Conservation (phyloP, 2,329 filamentous ascomycete species). For the Aspergillus glaucus region DNA sequence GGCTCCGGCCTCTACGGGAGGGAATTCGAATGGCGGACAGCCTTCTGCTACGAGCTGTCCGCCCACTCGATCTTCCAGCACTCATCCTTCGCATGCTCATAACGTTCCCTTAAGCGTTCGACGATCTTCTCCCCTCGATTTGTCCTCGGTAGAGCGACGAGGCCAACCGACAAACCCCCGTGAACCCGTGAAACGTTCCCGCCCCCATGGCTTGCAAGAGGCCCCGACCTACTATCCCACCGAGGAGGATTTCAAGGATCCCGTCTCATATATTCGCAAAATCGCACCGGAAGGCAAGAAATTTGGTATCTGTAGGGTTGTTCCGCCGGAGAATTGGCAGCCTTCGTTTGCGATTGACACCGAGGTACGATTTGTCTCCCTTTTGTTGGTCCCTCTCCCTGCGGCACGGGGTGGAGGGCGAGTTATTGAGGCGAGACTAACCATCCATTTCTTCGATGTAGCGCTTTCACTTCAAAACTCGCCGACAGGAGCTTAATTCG, state of each 20-base stretch:
- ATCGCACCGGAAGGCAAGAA: conserved; percentile 79
- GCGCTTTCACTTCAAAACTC: conserved; percentile 94
- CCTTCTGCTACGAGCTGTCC: conserved; percentile 24
- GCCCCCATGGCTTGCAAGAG: conserved; percentile 79
- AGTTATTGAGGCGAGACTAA: conserved; percentile 9
- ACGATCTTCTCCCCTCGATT: conserved; percentile 64
- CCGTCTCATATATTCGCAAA: conserved; percentile 86
- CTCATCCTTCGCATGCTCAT: conserved; percentile 39
- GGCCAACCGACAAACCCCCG: conserved; percentile 71
- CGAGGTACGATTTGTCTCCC: conserved; percentile 58
- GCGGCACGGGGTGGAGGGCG: background rate
- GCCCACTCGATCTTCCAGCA: conserved; percentile 36
- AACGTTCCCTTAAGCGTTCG: conserved; percentile 59
- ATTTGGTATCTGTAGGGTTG: conserved; percentile 91
- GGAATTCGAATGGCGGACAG: conserved; percentile 27
- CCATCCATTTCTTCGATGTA: conserved; percentile 33
- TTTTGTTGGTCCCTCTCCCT: background rate
- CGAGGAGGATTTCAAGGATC: conserved; percentile 90
- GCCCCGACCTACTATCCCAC: conserved; percentile 87
- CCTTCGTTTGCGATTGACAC: conserved; percentile 95
- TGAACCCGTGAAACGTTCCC: conserved; percentile 68
- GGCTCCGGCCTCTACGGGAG: conserved; percentile 40
- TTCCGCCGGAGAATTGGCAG: conserved; percentile 90
- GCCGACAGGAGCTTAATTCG: conserved; percentile 93
- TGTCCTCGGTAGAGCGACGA: conserved; percentile 85